Percentiles rank a stretch among this genome's conserved stretches.
Evolutionary conservation across 2,329 filamentous ascomycete genomes (phyloP).

Genomic region (Samsoniella hepiali): DNA sequence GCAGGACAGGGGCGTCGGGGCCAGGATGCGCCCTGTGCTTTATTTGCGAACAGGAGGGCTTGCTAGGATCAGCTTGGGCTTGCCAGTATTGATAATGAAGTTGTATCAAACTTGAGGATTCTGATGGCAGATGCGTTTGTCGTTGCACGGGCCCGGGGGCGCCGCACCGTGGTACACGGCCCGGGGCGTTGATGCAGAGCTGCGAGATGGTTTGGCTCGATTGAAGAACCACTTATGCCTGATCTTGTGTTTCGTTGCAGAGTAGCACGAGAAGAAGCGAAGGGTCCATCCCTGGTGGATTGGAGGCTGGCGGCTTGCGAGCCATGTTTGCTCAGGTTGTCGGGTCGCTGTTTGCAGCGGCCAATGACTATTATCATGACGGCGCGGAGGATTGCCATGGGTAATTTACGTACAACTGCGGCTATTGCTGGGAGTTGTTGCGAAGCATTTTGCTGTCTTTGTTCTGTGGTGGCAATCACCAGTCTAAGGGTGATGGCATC

Average conservation of each 20-base stretch:
- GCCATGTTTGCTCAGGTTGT: too few relatives aligned
- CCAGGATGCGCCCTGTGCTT: constrained; percentile 8
- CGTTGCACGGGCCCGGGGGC: background rate
- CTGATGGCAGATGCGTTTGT: too few relatives aligned
- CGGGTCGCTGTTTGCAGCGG: too few relatives aligned
- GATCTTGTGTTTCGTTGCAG: background rate
- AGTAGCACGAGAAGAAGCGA: background rate
- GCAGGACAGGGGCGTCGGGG: background rate
- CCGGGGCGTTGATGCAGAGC: background rate
- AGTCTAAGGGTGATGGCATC: background rate
- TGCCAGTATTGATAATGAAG: background rate
- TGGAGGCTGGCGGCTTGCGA: too few relatives aligned
- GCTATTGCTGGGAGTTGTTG: background rate
- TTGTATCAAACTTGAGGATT: too few relatives aligned
- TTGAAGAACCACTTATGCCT: background rate
- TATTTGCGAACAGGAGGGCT: constrained; percentile 11
- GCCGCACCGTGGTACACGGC: background rate
- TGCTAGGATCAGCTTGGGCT: background rate
- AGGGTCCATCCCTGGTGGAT: too few relatives aligned
- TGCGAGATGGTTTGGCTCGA: background rate
- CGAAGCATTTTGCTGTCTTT: background rate
- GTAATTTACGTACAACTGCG: background rate
- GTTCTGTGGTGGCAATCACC: background rate
- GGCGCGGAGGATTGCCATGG: background rate
- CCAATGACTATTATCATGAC: too few relatives aligned